Evolutionary conservation across 2,329 filamentous ascomycete genomes (phyloP).

Genomic region (Colletotrichum paranaense): DNA sequence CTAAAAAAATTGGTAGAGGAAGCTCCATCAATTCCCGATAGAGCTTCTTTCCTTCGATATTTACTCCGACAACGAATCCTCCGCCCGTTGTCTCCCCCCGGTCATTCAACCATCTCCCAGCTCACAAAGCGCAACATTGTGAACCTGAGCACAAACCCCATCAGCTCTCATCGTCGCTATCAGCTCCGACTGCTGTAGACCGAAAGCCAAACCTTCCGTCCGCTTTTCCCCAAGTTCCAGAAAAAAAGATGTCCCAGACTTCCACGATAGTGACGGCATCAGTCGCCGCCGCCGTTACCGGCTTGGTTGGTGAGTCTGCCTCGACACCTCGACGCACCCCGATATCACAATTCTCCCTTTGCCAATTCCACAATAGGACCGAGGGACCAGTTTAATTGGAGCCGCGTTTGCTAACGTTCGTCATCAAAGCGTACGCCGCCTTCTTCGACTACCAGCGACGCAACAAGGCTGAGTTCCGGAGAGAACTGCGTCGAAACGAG

Average conservation of each 20-base stretch:
- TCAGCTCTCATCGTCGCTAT: neutral
- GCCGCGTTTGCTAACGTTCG: constrained; percentile 33
- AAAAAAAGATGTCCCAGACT: constrained; percentile 48
- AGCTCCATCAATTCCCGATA: constrained; percentile 35
- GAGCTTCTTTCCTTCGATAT: constrained; percentile 34
- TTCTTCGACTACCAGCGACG: constrained; percentile 78
- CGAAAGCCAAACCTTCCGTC: constrained; percentile 23
- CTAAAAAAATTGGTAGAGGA: constrained; percentile 38
- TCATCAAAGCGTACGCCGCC: constrained; percentile 67
- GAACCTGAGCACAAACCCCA: constrained; percentile 1
- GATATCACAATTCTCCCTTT: neutral
- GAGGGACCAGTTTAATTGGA: neutral
- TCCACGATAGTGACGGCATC: constrained; percentile 70
- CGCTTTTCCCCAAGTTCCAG: constrained; percentile 35
- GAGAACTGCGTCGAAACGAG: constrained; percentile 78
- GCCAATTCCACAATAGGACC: constrained; percentile 14
- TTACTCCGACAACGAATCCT: constrained; percentile 22
- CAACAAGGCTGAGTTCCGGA: constrained; percentile 73
- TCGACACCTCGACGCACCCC: constrained; percentile 3
- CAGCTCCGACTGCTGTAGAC: neutral
- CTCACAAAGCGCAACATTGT: constrained; percentile 4
- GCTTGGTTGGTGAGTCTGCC: constrained; percentile 65
- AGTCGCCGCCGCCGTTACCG: constrained; percentile 70
- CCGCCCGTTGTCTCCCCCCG: constrained; percentile 14
- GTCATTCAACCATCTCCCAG: constrained; percentile 11